Percentiles rank a stretch among this genome's conserved stretches.
Conservation (phyloP, 352 stramenopile genomes). For the Phytophthora vignae region DNA sequence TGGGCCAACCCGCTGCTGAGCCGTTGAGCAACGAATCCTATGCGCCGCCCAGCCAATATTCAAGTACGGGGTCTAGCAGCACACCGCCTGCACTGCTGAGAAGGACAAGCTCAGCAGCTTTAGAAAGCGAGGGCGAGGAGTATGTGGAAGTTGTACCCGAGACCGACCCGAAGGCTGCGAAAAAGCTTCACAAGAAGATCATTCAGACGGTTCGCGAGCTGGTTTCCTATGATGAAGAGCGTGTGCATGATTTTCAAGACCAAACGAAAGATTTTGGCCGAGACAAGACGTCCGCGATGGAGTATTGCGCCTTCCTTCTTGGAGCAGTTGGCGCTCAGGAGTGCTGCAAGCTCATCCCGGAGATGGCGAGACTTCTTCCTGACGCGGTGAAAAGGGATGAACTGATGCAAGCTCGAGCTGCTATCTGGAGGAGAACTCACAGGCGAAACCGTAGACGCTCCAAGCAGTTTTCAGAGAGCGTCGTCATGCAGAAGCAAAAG, state of each 20-base stretch:
- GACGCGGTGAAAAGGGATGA: slow-evolving; percentile 70
- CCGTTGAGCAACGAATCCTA: slow-evolving; percentile 19
- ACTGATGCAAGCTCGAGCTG: slow-evolving; percentile 65
- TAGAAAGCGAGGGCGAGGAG: slow-evolving; percentile 65
- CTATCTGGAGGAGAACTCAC: slow-evolving; percentile 66
- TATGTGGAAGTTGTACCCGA: slow-evolving; percentile 62
- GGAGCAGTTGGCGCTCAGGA: slow-evolving; percentile 72
- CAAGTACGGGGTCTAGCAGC: slow-evolving; percentile 21
- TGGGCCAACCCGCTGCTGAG: slow-evolving; percentile 21
- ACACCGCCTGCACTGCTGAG: slow-evolving; percentile 24
- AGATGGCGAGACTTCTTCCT: slow-evolving; percentile 78
- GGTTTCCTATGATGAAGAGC: slow-evolving; percentile 71
- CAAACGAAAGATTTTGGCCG: slow-evolving; percentile 83
- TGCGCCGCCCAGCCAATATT: slow-evolving; percentile 26
- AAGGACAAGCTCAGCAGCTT: slow-evolving; percentile 31
- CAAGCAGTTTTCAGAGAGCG: slow-evolving; percentile 83
- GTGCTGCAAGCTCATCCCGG: slow-evolving; percentile 72
- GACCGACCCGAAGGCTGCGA: slow-evolving; percentile 63
- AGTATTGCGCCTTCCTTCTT: slow-evolving; percentile 82
- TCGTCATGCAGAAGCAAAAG: slow-evolving; percentile 72
- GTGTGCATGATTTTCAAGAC: slow-evolving; percentile 82
- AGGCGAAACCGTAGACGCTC: slow-evolving; percentile 74
- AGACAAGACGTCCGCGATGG: slow-evolving; percentile 69
- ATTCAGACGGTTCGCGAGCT: slow-evolving; percentile 70
- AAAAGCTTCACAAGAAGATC: slow-evolving; percentile 80